A percentile compares a stretch with the other conserved stretches of the same genome.
phyloP scores from a whole-genome alignment of 2,329 filamentous ascomycete genomes.

The Beauveria rudraprayagi region DNA sequence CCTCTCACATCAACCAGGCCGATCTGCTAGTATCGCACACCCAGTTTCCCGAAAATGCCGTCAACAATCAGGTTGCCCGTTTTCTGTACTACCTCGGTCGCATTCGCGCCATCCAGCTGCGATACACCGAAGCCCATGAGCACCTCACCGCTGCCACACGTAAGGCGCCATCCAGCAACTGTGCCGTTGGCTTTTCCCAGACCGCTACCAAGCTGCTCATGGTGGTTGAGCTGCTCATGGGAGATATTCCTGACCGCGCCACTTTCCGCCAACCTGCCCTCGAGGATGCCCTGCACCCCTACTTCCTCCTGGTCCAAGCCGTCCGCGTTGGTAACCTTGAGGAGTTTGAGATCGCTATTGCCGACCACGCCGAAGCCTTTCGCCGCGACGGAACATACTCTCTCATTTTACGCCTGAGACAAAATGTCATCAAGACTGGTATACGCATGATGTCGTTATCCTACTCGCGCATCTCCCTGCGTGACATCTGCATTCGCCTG shows the following conservation, averaged over 20 bases:
- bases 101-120: conserved; percentile 91
- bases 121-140: conserved; percentile 94
- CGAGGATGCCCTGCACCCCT: conserved; percentile 82
- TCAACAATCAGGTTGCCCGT: conserved; percentile 95
- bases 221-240: conserved; percentile 95
- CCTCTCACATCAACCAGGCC: conserved; percentile 93
- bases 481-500: conserved; percentile 93
- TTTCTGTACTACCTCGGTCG: conserved; percentile 97
- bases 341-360: conserved; percentile 82
- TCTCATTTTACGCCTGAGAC: conserved; percentile 83
- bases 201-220: conserved; percentile 93
- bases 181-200: conserved; percentile 90
- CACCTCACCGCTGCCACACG: conserved; percentile 88
- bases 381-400: conserved; percentile 92
- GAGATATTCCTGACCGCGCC: conserved; percentile 91
- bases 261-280: conserved; percentile 86
- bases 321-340: conserved; percentile 95
- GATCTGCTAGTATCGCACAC: conserved; percentile 94
- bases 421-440: conserved; percentile 99
- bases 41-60: conserved; percentile 85
- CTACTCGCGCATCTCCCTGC: conserved; percentile 92
- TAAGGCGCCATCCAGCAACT: conserved; percentile 84
- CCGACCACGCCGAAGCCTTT: conserved; percentile 75
- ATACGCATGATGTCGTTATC: conserved; percentile 99
- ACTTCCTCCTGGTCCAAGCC: conserved; percentile 88